These are phyloP conservation scores for Penicillium vulpinum DNA, from an alignment of 2,329 filamentous ascomycete genomes.

Conservation along the genomic window DNA sequence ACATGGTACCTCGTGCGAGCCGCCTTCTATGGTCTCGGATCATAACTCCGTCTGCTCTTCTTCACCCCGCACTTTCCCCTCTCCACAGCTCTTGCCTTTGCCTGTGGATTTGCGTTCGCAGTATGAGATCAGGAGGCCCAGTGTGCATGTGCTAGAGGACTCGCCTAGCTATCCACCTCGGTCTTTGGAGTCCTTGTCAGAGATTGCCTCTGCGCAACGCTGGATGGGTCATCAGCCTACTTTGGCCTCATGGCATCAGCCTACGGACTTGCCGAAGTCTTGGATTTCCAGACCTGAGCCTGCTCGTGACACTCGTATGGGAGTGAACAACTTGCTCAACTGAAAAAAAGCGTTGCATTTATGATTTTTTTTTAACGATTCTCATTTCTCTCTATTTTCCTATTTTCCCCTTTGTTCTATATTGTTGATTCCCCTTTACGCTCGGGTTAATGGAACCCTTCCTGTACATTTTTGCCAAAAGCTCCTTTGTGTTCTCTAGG, in stretches of 20 bases:
- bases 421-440: conserved; percentile 18
- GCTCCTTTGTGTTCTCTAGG: conserved; percentile 6
- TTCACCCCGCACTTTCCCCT: conserved; percentile 53
- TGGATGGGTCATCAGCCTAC: conserved; percentile 33
- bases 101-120: conserved; percentile 48
- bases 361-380: conserved; percentile 24
- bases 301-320: conserved; percentile 42
- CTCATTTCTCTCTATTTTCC: conserved; percentile 20
- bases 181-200: conserved; percentile 26
- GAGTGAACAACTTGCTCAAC: conserved; percentile 41
- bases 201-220: conserved; percentile 26
- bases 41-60: conserved; percentile 62
- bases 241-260: conserved; percentile 29
- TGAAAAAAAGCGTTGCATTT: conserved; percentile 22
- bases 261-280: conserved; percentile 27
- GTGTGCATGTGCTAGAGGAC: conserved; percentile 29
- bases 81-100: conserved; percentile 42
- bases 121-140: conserved; percentile 37
- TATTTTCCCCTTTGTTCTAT: conserved; percentile 17
- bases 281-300: conserved; percentile 27
- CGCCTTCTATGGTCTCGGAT: conserved; percentile 72
- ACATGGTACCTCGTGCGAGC: conserved; percentile 57
- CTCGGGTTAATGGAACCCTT: conserved; percentile 5
- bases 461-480: conserved; percentile 26
- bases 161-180: conserved; percentile 22